Evolutionary conservation across 192 early-diverging fungal species (phyloP), one percentile per base, ranked within the genome.

Genomic region (Mycoemilia scoparia): DNA sequence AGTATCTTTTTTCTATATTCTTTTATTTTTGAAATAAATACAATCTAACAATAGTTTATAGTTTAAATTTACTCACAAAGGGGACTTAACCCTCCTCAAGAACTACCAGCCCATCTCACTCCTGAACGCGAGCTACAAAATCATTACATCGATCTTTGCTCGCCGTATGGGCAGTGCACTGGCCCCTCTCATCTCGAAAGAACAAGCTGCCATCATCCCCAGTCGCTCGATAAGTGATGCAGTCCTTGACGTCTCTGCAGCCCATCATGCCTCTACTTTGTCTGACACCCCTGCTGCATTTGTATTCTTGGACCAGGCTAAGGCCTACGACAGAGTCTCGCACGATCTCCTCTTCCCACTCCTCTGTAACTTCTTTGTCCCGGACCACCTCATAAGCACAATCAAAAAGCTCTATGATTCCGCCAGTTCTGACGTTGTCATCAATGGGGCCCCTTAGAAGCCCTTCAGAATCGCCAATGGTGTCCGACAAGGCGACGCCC

Each of bases 301-400:
- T 22, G 39, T 43, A 18, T 43, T 50, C 29, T 36, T 50, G 0
- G 39, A 50, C 14, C 39, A 41, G 18, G 39, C 29, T 7, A 50
- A 50, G 14, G 40, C 48, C 0, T 43, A 28, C 9, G 34, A 43
- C 8, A 27, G 29, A 3, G 29, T 50, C 9, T 21, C 34, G 21
- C 48, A 50, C 16, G 21, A 19, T 11, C 12, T 37, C 4, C 21
- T 50, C 10, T 50, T 50, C 15, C 17, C 33, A 3, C 34, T 49
- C 1, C 34, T 41, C 3, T 20, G 14, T 20, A 41, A 31, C 9
- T 29, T 49, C 15, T 0, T 17, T 2, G 9, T 41, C 1, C 39
- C 46, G 1, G 19, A n/a, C n/a, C n/a, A n/a, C 32, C 4, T 3
- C 1, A 8, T 34, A 36, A 18, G 31, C 0, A 35, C 32, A 10